phyloP scores from a whole-genome alignment of 2,329 filamentous ascomycete genomes.

The Neocatenulostroma microsporum region DNA sequence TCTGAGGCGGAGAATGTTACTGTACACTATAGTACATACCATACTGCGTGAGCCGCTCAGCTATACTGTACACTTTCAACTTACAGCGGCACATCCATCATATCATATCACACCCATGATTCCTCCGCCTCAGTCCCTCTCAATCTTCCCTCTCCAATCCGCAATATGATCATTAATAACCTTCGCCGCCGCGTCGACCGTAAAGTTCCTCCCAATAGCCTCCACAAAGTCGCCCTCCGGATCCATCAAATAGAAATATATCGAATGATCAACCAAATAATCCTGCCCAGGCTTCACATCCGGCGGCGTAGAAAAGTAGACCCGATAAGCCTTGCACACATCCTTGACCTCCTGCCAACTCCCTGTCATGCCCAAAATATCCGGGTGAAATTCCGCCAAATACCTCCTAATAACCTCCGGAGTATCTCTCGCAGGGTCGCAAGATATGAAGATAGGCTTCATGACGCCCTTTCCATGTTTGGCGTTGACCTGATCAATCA shows the following conservation, averaged over 20 bases:
- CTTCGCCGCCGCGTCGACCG: conserved; percentile 73
- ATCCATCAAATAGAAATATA: conserved; percentile 99
- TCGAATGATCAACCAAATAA: conserved; percentile 96
- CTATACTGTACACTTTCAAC: background rate
- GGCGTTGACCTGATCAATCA: conserved; percentile 64
- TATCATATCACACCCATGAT: background rate
- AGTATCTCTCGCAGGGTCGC: conserved; percentile 85
- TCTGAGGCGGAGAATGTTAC: too few species aligned
- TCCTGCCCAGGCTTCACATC: conserved; percentile 88
- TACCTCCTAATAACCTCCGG: conserved; percentile 79
- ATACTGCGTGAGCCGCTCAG: background rate
- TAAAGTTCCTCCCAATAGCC: conserved; percentile 90
- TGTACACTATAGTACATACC: conserved; percentile 1
- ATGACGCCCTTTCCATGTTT: conserved; percentile 48
- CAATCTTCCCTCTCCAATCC: conserved; percentile 58
- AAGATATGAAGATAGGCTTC: conserved; percentile 84
- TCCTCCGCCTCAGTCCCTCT: conserved; percentile 22
- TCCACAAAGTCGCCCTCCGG: conserved; percentile 98
- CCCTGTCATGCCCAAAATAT: conserved; percentile 81
- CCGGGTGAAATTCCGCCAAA: conserved; percentile 80
- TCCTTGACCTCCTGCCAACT: conserved; percentile 90
- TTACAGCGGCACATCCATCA: background rate
- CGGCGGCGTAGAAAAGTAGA: conserved; percentile 91
- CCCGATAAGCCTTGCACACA: conserved; percentile 89
- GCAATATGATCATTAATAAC: conserved; percentile 81